These are phyloP conservation scores for Cyphellophora europaea DNA, from an alignment of 2,329 filamentous ascomycete genomes.

Conservation along the genomic window DNA sequence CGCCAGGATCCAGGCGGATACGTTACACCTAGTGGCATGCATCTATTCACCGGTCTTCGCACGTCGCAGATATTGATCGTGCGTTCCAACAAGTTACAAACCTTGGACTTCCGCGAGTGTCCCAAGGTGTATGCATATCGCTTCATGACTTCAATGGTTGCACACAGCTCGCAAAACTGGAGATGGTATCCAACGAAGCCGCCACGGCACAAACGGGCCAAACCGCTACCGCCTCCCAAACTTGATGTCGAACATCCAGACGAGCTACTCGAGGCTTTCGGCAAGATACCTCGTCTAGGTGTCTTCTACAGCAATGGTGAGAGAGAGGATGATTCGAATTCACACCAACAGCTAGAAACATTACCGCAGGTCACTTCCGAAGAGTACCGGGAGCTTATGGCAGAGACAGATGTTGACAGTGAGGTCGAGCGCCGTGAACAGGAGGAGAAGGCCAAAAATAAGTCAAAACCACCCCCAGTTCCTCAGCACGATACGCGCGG, in stretches of 20 bases:
- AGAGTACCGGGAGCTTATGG: not conserved
- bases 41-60: slow-evolving; percentile 3
- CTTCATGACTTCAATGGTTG: slow-evolving; percentile 14
- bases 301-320: not conserved
- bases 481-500: too few species aligned
- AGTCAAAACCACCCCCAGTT: not conserved
- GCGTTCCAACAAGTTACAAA: slow-evolving; percentile 9
- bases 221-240: slow-evolving; percentile 17
- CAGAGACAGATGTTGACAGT: not conserved
- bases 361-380: too few species aligned
- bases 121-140: slow-evolving; percentile 6
- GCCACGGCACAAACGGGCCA: slow-evolving; percentile 4
- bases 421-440: not conserved
- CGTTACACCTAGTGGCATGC: slow-evolving; percentile 23
- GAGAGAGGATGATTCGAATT: slow-evolving; percentile 1
- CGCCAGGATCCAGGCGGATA: slow-evolving; percentile 27
- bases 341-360: too few species aligned
- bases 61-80: slow-evolving; percentile 13
- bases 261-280: not conserved
- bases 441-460: not conserved
- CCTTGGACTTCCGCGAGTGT: slow-evolving; percentile 19
- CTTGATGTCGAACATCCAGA: not conserved
- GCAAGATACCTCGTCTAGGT: not conserved
- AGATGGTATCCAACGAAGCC: slow-evolving; percentile 4
- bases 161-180: slow-evolving; percentile 13